Percentiles rank a stretch among this genome's conserved stretches.
These are phyloP conservation scores for Penicillium sp. DNA, from an alignment of 2,329 filamentous ascomycete species.

Conservation along the genomic window DNA sequence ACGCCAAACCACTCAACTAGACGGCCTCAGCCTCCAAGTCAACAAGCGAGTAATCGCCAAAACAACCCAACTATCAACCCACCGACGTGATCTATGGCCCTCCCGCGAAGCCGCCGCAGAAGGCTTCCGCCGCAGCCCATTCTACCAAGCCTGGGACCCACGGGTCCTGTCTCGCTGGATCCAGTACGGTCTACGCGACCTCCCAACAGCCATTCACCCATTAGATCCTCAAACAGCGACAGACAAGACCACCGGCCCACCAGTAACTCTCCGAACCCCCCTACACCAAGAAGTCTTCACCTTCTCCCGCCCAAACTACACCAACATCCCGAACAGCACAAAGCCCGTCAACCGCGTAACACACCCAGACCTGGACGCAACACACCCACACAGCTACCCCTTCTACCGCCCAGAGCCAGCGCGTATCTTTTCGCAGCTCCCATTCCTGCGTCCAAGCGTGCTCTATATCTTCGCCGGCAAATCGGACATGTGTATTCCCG, in stretches of 20 bases:
- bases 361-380: conserved; percentile 47
- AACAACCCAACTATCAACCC: conserved; percentile 59
- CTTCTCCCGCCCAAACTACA: conserved; percentile 51
- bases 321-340: conserved; percentile 55
- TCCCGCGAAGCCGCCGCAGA: conserved; percentile 67
- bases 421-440: conserved; percentile 41
- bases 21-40: conserved; percentile 22
- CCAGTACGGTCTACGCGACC: conserved; percentile 69
- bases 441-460: conserved; percentile 46
- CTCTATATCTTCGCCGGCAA: conserved; percentile 48
- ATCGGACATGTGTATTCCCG: conserved; percentile 43
- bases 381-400: conserved; percentile 32
- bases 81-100: conserved; percentile 79
- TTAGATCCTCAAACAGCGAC: conserved; percentile 20
- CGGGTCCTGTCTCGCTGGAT: conserved; percentile 75
- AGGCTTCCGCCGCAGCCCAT: conserved; percentile 66
- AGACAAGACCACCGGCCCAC: conserved; percentile 31
- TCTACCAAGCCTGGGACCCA: conserved; percentile 80
- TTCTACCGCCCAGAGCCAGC: conserved; percentile 48
- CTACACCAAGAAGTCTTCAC: conserved; percentile 79
- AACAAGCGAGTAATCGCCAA: conserved; percentile 32
- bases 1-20: conserved; percentile 43
- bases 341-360: conserved; percentile 43
- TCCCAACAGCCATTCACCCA: conserved; percentile 58
- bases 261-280: conserved; percentile 71